Base-by-base conservation (phyloP, 805 yeast genomes). In the Saccharomycodes ludwigii region DNA sequence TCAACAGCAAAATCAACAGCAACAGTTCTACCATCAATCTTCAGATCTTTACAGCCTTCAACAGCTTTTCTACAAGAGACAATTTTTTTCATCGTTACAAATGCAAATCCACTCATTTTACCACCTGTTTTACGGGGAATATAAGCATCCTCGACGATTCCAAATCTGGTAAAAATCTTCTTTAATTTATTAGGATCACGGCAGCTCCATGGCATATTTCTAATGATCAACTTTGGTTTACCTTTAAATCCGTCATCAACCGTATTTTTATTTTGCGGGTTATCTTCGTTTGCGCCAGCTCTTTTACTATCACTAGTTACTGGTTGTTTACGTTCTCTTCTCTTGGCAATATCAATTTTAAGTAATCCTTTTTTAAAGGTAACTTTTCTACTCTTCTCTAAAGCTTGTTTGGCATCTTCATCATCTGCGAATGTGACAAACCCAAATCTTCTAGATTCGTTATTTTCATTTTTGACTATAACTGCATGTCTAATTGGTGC, bases 171-270 rank as follows among this genome's bases (percentile, higher is more conserved):
- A 50, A 91, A 91, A 6, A 74, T 48, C 43, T 75, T 75, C 47
- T 69, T 75, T 46, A 91, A 63, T 34, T 71, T 73, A 4, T 72
- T 72, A 4, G 93, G 77, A 38, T 77, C 74, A 50, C 88, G 73
- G 28, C 91, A 76, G 11, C 95, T 77, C 98, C 98, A 91, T 9
- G 98, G 98, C 55, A 91, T 68, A 52, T 91, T 91, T 50, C 98
- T 70, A 23, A 91, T 66, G 43, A 91, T 85, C 36, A 91, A 61
- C 44, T 95, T 73, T 3, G 97, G 86, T 42, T 78, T 72, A 54
- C 94, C 76, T 49, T 78, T 79, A 43, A 51, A 32, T 18, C 43
- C 32, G 13, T 76, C 82, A n/a, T 69, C 65, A 14, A 62, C 65
- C 30, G 59, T 59, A 20, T 40, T 39, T 21, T 22, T 29, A 31